These are phyloP conservation scores for Beauveria sp. DNA, from an alignment of 2,329 filamentous ascomycete genomes.

Conservation along the genomic window DNA sequence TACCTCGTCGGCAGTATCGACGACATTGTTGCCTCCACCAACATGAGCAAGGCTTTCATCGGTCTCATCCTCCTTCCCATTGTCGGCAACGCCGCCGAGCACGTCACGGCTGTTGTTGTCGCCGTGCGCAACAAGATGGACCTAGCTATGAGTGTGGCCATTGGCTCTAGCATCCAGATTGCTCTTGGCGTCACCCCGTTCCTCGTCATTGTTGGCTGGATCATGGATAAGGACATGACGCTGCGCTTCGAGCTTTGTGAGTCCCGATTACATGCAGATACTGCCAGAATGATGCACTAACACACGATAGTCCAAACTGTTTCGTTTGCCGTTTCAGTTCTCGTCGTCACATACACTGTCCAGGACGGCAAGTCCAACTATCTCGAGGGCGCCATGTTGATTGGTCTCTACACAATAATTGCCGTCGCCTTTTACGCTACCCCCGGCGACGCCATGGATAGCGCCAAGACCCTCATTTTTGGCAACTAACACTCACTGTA, in stretches of 20 bases:
- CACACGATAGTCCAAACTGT: conserved; percentile 56
- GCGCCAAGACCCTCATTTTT: conserved; percentile 15
- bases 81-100: conserved; percentile 73
- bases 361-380: conserved; percentile 82
- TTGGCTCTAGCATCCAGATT: conserved; percentile 77
- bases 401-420: conserved; percentile 50
- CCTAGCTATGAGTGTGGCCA: conserved; percentile 67
- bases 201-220: conserved; percentile 74
- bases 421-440: conserved; percentile 53
- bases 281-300: neutral
- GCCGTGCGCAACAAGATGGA: conserved; percentile 72
- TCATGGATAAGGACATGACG: conserved; percentile 64
- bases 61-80: conserved; percentile 73
- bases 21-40: conserved; percentile 57
- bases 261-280: conserved; percentile 12
- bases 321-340: conserved; percentile 65
- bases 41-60: conserved; percentile 75
- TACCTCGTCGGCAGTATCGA: conserved; percentile 73
- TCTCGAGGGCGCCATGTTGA: conserved; percentile 66
- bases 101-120: conserved; percentile 74
- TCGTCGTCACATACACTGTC: conserved; percentile 69
- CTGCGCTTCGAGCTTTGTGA: conserved; percentile 64
- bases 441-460: conserved; percentile 39
- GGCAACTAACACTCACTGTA: neutral
- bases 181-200: conserved; percentile 74